Evolutionary conservation across 306 rosid genomes (phyloP), one percentile per base, ranked within the genome.

Genomic region (Pueraria montana): DNA sequence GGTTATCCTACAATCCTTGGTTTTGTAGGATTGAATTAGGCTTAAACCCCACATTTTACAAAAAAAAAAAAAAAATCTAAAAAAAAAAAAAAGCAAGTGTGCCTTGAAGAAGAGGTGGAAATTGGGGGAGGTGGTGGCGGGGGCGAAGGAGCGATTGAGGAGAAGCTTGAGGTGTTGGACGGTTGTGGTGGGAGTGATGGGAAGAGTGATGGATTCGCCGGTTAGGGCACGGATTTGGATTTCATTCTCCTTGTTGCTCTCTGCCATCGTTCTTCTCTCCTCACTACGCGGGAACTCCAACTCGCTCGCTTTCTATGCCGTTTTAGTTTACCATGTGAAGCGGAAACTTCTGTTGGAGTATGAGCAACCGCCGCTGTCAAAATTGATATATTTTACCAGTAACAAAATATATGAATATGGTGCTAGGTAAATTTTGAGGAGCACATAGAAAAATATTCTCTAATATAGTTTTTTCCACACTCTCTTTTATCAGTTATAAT

Each of bases 101-200:
- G 52, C 98, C 99, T 90, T 90, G 83, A 84, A 89, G 52, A 92
- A 96, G n/a, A 91, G 92, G 86, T 96, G 98, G 70, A 96, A 96
- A 87, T 87, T 87, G 84, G 93, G 88, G 84, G 87, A 86, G 55
- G 27, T 62, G 38, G 87, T 72, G 85, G 92, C 94, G 23, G 92
- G 88, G 48, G 91, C 82, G 87, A 96, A 93, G 2, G 80, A 81
- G 20, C 45, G 92, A 65, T 49, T 36, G 87, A 96, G 97, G 10
- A 91, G 87, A 64, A 89, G 90, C 88, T 92, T 93, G 84, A 96
- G 92, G 82, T 84, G 82, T 23, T 83, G 82, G 48, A 93, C 71
- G 83, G 96, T 88, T 20, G 46, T 32, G 74, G 80, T 12, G 46
- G 77, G 50, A 72, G 94, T 59, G 72, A 92, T 61, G 34, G 65